A percentile compares a stretch with the other conserved stretches of the same genome.
These are phyloP conservation scores for Metarhizium guizhouense DNA, from an alignment of 2,329 filamentous ascomycete species.

Conservation along the genomic window DNA sequence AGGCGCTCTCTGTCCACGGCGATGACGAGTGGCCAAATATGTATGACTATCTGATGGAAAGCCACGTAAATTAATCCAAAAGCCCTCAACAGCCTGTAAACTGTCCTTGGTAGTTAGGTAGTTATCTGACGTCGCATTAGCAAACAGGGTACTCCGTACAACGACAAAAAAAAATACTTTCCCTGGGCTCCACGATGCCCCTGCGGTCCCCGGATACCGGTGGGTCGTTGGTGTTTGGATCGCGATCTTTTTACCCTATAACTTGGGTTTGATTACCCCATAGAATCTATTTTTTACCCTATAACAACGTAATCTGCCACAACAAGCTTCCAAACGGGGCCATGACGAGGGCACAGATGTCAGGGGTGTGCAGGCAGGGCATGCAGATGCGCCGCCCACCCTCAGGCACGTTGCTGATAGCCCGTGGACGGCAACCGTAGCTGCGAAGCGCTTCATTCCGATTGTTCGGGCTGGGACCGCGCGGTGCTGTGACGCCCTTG, in stretches of 20 bases:
- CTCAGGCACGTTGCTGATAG: neutral
- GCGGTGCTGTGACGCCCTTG: neutral
- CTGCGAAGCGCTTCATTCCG: neutral
- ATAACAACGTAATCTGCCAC: slow-evolving; percentile 19
- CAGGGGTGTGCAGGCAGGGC: neutral
- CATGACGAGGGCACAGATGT: neutral
- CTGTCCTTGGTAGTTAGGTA: too few relatives aligned
- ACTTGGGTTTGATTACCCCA: slow-evolving; percentile 10
- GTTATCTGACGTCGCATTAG: too few relatives aligned
- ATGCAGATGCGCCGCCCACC: neutral
- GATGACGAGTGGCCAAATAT: too few relatives aligned
- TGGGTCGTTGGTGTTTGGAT: neutral
- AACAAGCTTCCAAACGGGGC: slow-evolving; percentile 5
- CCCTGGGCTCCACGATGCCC: slow-evolving; percentile 1
- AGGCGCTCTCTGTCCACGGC: too few relatives aligned
- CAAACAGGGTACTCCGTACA: neutral
- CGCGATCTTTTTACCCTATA: slow-evolving; percentile 11
- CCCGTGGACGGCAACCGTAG: neutral
- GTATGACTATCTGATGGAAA: too few relatives aligned
- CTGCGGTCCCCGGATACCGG: neutral
- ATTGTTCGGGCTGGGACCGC: neutral
- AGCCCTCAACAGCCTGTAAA: too few relatives aligned
- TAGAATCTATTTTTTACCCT: slow-evolving; percentile 17
- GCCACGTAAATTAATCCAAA: too few relatives aligned
- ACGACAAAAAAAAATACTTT: neutral